Evolutionary conservation across 169 alveolate species (phyloP).

Genomic region (Cystoisospora suis): DNA sequence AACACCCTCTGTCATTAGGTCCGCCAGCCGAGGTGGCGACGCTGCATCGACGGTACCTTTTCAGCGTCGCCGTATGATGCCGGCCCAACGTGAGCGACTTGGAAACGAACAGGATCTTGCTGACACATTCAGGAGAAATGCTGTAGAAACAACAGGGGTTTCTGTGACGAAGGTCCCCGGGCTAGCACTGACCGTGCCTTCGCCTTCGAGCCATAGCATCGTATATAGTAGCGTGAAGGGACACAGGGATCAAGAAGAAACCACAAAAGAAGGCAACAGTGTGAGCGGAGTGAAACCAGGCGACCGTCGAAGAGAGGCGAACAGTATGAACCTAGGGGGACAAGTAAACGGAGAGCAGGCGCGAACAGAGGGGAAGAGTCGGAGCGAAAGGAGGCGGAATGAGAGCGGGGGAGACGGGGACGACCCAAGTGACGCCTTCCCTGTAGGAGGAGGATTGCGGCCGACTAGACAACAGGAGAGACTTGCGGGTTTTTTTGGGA

Average conservation of each 20-base stretch:
- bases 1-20: no score
- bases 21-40: no score
- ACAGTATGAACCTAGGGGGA: not conserved
- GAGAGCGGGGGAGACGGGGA: not conserved
- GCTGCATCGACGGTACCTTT: no score
- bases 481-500: not conserved
- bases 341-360: not conserved
- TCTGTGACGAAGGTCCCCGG: no score
- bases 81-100: no score
- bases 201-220: no score
- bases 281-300: not conserved
- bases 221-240: no score
- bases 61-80: no score
- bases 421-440: not conserved
- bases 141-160: no score
- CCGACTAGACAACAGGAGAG: not conserved
- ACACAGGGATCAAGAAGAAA: not conserved
- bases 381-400: not conserved
- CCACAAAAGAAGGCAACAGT: not conserved
- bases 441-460: not conserved
- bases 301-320: not conserved
- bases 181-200: no score
- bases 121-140: no score
- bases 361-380: not conserved
- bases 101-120: no score